phyloP scores from a whole-genome alignment of 2,329 filamentous ascomycete genomes.

The Scytalidium sp. region DNA sequence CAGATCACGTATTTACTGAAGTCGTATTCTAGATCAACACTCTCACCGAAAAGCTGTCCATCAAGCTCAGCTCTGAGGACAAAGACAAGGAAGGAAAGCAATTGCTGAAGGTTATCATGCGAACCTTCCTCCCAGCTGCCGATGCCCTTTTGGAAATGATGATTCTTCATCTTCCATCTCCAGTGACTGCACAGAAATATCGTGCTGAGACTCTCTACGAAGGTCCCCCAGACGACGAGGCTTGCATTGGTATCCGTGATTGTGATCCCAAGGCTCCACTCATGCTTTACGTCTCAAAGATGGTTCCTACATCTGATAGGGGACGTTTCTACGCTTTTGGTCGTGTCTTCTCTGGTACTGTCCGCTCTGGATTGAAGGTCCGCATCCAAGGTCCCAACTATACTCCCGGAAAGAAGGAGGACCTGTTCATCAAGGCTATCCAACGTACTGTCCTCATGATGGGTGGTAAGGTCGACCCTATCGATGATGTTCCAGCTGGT shows the following conservation, averaged over 20 bases:
- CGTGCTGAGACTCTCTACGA: constrained; percentile 98
- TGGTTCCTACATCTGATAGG: constrained; percentile 99
- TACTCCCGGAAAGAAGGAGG: constrained; percentile 95
- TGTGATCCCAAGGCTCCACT: constrained; percentile 97
- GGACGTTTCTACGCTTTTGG: constrained; percentile 99
- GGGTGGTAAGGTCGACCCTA: constrained; percentile 98
- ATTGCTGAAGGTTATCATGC: constrained; percentile 97
- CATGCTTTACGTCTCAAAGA: constrained; percentile 99
- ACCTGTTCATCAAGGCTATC: constrained; percentile 98
- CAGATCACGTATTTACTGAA: not conserved
- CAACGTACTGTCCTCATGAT: constrained; percentile 99
- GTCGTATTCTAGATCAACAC: constrained; percentile 49
- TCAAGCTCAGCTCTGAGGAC: constrained; percentile 87
- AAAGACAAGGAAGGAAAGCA: constrained; percentile 94
- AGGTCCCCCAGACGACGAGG: constrained; percentile 89
- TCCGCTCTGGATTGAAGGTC: constrained; percentile 97
- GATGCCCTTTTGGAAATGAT: constrained; percentile 99
- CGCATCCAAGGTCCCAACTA: constrained; percentile 99
- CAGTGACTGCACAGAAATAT: constrained; percentile 93
- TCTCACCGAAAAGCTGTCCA: constrained; percentile 88
- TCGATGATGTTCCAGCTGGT: constrained; percentile 97
- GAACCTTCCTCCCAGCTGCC: constrained; percentile 96
- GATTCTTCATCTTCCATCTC: constrained; percentile 98
- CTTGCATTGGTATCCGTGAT: constrained; percentile 95
- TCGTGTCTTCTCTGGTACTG: constrained; percentile 99